Percentiles rank a stretch among this genome's conserved stretches.
Conservation (phyloP, 306 rosid genomes). For the Trifolium dubium region DNA sequence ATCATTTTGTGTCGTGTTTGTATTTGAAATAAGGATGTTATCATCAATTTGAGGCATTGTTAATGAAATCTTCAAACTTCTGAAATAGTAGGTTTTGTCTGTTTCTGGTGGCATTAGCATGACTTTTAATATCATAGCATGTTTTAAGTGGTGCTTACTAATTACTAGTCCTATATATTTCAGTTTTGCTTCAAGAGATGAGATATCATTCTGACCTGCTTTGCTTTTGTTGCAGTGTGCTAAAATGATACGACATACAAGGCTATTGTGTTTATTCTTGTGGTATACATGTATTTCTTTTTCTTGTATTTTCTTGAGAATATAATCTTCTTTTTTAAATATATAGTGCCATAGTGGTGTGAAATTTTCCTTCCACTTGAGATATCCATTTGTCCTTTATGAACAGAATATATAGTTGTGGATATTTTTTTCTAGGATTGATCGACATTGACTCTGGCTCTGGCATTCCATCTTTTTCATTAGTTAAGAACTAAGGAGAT, state of each 20-base stretch:
- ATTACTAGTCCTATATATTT: neutral
- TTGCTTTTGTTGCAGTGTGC: conserved; percentile 58
- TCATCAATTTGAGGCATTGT: conserved; percentile 14
- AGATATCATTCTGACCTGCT: conserved; percentile 30
- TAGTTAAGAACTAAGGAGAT: neutral
- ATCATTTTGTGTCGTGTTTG: neutral
- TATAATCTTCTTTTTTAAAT: conserved; percentile 32
- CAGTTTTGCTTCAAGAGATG: conserved; percentile 28
- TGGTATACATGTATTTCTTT: conserved; percentile 38
- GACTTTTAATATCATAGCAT: neutral
- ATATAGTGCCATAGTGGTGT: neutral
- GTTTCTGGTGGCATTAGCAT: neutral
- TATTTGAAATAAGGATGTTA: neutral
- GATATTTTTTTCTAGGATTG: conserved; percentile 18
- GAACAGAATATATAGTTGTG: conserved; percentile 17
- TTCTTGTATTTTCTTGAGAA: conserved; percentile 40
- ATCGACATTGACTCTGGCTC: conserved; percentile 8
- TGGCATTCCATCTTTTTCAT: neutral
- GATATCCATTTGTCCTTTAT: conserved; percentile 26
- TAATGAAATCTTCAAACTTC: conserved; percentile 11
- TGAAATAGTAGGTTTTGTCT: neutral
- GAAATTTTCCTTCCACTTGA: conserved; percentile 29
- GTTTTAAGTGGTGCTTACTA: neutral
- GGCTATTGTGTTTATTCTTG: conserved; percentile 19
- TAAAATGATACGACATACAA: conserved; percentile 3